These are phyloP conservation scores for Penstemon eatonii DNA, from an alignment of 257 asterid genomes.

Conservation along the genomic window DNA sequence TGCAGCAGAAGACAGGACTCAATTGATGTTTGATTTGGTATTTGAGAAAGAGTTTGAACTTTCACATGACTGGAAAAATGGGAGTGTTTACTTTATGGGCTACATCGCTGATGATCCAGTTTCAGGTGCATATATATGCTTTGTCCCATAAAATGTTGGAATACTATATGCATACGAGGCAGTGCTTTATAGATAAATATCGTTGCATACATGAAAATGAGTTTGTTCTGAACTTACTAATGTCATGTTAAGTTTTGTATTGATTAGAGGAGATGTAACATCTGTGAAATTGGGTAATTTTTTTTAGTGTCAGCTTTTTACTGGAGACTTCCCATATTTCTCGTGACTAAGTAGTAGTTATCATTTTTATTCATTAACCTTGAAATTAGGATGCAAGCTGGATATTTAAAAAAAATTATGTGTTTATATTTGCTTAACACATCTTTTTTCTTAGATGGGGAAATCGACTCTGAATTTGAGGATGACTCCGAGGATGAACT, in stretches of 20 bases:
- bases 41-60: slow-evolving; percentile 71
- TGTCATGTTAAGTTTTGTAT: not conserved
- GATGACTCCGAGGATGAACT: slow-evolving; percentile 34
- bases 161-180: too few species aligned
- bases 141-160: not conserved
- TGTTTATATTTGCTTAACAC: too few species aligned
- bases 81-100: slow-evolving; percentile 62
- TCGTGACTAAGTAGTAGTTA: not conserved
- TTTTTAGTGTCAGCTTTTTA: too few species aligned
- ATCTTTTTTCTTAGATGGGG: slow-evolving; percentile 22
- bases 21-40: slow-evolving; percentile 61
- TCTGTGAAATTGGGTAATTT: too few species aligned
- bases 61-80: slow-evolving; percentile 73
- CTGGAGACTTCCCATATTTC: too few species aligned
- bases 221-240: not conserved
- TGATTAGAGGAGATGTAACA: too few species aligned
- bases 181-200: not conserved
- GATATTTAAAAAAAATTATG: too few species aligned
- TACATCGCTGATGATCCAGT: slow-evolving; percentile 44
- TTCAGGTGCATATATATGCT: slow-evolving; percentile 25
- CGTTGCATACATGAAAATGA: not conserved
- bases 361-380: not conserved
- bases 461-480: slow-evolving; percentile 26
- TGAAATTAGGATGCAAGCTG: not conserved
- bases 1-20: slow-evolving; percentile 51